A percentile compares a stretch with the other conserved stretches of the same genome.
Evolutionary conservation across 352 stramenopile species (phyloP).

Genomic region (Pythium apleroticum): DNA sequence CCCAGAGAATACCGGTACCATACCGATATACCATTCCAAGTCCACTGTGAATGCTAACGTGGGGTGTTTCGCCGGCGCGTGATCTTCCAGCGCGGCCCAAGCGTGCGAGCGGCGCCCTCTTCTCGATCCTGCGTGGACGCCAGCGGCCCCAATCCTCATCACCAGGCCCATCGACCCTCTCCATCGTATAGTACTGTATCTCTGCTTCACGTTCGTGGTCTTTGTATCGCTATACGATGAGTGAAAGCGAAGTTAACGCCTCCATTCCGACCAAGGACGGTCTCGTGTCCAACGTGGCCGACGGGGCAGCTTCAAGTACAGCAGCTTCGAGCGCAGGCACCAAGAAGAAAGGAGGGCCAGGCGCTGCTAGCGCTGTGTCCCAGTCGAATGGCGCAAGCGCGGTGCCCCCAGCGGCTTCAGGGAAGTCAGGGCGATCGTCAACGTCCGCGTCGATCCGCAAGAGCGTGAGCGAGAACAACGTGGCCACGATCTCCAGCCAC

Average conservation of each 20-base stretch:
- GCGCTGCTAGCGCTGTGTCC: not conserved
- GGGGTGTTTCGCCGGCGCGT: not conserved
- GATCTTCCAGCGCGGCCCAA: slow-evolving; percentile 4
- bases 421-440: not conserved
- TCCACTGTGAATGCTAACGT: not conserved
- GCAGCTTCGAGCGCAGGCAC: not conserved
- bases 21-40: not conserved
- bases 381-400: not conserved
- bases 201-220: not conserved
- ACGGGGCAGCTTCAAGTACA: not conserved
- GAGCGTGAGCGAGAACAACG: slow-evolving; percentile 27
- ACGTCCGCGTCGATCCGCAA: slow-evolving; percentile 22
- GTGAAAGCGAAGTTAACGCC: not conserved
- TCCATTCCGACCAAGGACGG: not conserved
- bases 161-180: not conserved
- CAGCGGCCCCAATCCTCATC: not conserved
- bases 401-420: not conserved
- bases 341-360: not conserved
- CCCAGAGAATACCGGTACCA: not conserved
- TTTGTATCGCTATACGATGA: not conserved
- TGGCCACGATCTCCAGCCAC: slow-evolving; percentile 7
- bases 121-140: not conserved
- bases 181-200: not conserved
- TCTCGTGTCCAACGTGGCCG: not conserved
- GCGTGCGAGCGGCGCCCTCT: not conserved